Conservation (phyloP, 208 protist genomes). For the Plasmodiophora brassicae region DNA sequence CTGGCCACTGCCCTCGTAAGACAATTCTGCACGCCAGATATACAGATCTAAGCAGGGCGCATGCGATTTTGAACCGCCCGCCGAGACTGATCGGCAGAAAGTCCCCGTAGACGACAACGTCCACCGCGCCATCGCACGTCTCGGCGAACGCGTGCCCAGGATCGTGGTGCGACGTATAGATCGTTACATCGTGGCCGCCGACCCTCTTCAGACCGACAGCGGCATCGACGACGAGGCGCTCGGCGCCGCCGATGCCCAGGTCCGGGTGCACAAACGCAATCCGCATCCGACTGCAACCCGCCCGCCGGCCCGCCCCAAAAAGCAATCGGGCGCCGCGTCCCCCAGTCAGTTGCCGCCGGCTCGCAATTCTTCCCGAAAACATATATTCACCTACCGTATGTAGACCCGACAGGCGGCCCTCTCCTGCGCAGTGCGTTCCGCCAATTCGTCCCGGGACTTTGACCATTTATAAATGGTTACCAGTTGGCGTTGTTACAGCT, state of each 20-base stretch:
- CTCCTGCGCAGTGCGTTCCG: too few species aligned
- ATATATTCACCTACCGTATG: too few species aligned
- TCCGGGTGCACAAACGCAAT: constrained; percentile 89
- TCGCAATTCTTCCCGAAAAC: too few species aligned
- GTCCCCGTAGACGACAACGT: constrained; percentile 72
- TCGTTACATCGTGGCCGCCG: constrained; percentile 67
- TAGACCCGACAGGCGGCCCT: too few species aligned
- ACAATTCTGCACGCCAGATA: background rate
- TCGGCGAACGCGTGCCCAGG: constrained; percentile 80
- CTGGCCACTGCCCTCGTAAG: background rate
- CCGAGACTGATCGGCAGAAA: constrained; percentile 62
- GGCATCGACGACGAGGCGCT: constrained; percentile 91
- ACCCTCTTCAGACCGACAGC: constrained; percentile 75
- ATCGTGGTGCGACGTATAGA: constrained; percentile 89
- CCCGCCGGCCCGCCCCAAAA: too few species aligned
- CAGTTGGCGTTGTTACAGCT: too few species aligned
- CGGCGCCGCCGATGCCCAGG: constrained; percentile 81
- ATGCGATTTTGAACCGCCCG: constrained; percentile 24
- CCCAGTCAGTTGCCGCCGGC: too few species aligned
- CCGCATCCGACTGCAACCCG: too few species aligned
- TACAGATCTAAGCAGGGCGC: background rate
- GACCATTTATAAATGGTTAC: too few species aligned
- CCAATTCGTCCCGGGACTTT: too few species aligned
- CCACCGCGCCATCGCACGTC: constrained; percentile 77
- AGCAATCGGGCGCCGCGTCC: too few species aligned